phyloP scores from a whole-genome alignment of 129 eudicot species.

The Cynara cardunculus region DNA sequence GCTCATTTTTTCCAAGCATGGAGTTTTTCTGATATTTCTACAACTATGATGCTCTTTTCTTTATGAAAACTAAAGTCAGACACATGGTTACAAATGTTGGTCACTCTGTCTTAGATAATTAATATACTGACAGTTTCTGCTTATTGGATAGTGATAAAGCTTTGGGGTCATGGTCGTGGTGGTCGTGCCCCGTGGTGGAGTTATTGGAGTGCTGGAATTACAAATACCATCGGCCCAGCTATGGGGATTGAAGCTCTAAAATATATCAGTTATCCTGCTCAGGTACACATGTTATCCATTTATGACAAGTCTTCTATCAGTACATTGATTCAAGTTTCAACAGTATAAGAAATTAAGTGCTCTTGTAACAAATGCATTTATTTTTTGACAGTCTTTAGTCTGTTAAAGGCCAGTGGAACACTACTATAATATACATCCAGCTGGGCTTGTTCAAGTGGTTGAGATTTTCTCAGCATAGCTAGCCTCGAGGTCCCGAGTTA shows the following conservation, averaged over 20 bases:
- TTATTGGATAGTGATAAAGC: conserved; percentile 62
- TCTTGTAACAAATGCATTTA: not conserved
- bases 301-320: not conserved
- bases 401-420: not conserved
- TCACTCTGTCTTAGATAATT: not conserved
- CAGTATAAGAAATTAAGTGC: not conserved
- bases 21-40: not conserved
- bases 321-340: not conserved
- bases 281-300: conserved; percentile 34
- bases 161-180: conserved; percentile 67
- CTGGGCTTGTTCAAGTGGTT: not conserved
- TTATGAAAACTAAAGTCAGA: not conserved
- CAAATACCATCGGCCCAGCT: conserved; percentile 96
- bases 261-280: conserved; percentile 97
- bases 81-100: not conserved
- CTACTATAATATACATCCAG: not conserved
- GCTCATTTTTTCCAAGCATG: not conserved
- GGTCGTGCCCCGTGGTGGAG: conserved; percentile 99
- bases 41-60: not conserved
- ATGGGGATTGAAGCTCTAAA: conserved; percentile 98
- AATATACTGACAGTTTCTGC: conserved; percentile 15
- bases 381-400: not conserved
- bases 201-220: conserved; percentile 99
- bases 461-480: not conserved
- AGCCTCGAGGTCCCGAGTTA: not conserved